Conservation (phyloP, 768 basidiomycete genomes). For the Xerocomus spinulosus region DNA sequence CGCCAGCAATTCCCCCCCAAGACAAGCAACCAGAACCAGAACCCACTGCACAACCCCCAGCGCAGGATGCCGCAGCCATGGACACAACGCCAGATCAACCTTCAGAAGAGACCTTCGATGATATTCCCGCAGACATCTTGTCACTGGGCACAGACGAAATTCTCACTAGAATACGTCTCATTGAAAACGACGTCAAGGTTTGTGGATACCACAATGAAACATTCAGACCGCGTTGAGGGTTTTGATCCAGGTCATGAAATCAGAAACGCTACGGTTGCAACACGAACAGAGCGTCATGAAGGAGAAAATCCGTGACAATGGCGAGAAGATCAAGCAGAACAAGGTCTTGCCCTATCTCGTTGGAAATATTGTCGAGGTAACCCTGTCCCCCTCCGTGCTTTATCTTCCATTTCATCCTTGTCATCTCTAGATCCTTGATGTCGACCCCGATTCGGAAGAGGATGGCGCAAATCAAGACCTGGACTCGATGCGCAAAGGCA, state of each 20-base stretch:
- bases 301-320: slow-evolving; percentile 97
- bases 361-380: slow-evolving; percentile 93
- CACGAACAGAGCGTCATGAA: slow-evolving; percentile 97
- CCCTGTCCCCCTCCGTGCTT: not conserved
- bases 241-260: slow-evolving; percentile 80
- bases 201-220: slow-evolving; percentile 8
- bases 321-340: slow-evolving; percentile 99
- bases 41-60: slow-evolving; percentile 26
- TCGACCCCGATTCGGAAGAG: slow-evolving; percentile 90
- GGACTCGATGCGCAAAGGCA: slow-evolving; percentile 93
- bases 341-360: slow-evolving; percentile 98
- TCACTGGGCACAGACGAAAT: slow-evolving; percentile 81
- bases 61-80: slow-evolving; percentile 47
- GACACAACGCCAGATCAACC: slow-evolving; percentile 70
- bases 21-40: slow-evolving; percentile 51
- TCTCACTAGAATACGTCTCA: slow-evolving; percentile 80
- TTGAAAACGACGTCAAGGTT: slow-evolving; percentile 97
- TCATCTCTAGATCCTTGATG: slow-evolving; percentile 72
- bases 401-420: slow-evolving; percentile 4
- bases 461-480: slow-evolving; percentile 95
- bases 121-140: slow-evolving; percentile 87
- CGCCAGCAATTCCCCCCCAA: slow-evolving; percentile 33
- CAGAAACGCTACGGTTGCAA: slow-evolving; percentile 84
- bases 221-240: not conserved
- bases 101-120: slow-evolving; percentile 79